phyloP scores from a whole-genome alignment of 2,329 filamentous ascomycete species.

The Polytolypa hystricis region DNA sequence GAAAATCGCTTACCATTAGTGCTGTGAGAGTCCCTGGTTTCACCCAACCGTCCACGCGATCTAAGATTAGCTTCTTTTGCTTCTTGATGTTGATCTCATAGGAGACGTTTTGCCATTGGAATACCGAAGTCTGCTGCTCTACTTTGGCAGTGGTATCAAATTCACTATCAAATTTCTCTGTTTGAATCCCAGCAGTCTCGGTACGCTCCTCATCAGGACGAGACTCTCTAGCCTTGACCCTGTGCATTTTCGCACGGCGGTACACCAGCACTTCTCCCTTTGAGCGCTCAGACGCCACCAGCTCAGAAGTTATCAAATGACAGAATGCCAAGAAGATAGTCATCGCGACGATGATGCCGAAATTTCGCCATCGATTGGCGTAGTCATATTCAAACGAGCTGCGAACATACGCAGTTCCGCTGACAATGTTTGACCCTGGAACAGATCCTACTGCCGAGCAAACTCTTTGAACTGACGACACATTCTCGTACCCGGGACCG shows the following conservation, averaged over 20 bases:
- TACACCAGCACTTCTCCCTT: conserved; percentile 69
- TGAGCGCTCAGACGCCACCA: conserved; percentile 52
- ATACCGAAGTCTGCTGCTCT: conserved; percentile 44
- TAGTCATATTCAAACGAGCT: conserved; percentile 46
- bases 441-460: conserved; percentile 51
- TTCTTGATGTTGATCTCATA: conserved; percentile 73
- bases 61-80: conserved; percentile 62
- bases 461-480: conserved; percentile 31
- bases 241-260: conserved; percentile 53
- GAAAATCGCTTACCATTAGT: conserved; percentile 46
- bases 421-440: conserved; percentile 41
- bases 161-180: conserved; percentile 16
- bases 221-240: conserved; percentile 36
- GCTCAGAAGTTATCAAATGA: conserved; percentile 59
- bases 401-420: conserved; percentile 48
- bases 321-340: conserved; percentile 60
- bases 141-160: not conserved
- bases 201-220: conserved; percentile 8
- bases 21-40: conserved; percentile 84
- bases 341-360: conserved; percentile 53
- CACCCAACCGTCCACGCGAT: conserved; percentile 84
- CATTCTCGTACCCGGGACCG: conserved; percentile 27
- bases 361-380: conserved; percentile 55
- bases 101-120: conserved; percentile 76
- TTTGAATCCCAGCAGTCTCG: conserved; percentile 24